Conservation (phyloP, 768 basidiomycete species). For the Calocybe gangraenosa region DNA sequence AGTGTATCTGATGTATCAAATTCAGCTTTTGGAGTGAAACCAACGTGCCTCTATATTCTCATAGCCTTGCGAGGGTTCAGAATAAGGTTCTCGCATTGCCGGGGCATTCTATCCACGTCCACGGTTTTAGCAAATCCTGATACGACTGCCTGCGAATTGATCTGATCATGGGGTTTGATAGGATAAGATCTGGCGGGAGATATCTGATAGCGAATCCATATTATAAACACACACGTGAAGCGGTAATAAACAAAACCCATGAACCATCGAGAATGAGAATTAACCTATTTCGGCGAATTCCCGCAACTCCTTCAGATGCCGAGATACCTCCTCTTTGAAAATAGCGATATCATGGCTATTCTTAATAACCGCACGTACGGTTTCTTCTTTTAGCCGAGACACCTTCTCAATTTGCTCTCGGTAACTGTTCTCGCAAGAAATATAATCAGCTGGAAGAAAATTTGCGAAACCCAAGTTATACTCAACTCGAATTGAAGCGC, state of each 20-base stretch:
- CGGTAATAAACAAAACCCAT: not conserved
- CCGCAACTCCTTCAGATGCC: constrained; percentile 61
- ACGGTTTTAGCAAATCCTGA: too few relatives aligned
- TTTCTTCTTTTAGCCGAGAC: constrained; percentile 71
- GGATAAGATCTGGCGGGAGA: not conserved
- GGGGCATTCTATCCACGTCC: too few relatives aligned
- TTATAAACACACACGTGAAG: too few relatives aligned
- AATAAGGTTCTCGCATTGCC: too few relatives aligned
- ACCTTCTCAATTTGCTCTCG: constrained; percentile 78
- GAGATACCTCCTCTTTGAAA: constrained; percentile 77
- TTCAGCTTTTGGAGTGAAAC: too few relatives aligned
- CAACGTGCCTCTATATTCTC: too few relatives aligned
- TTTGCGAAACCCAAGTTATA: constrained; percentile 7
- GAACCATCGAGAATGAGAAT: not conserved
- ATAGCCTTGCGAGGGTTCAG: too few relatives aligned
- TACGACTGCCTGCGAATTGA: too few relatives aligned
- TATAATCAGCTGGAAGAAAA: constrained; percentile 4
- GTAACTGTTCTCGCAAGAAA: constrained; percentile 42
- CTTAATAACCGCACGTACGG: constrained; percentile 76
- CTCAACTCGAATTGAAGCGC: constrained; percentile 72
- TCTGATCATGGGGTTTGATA: too few relatives aligned
- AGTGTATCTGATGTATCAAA: too few relatives aligned
- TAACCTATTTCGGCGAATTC: constrained; percentile 49
- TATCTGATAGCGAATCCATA: not conserved
- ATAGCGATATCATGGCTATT: constrained; percentile 79